Conservation (phyloP, 2,329 filamentous ascomycete genomes). For the Pseudocercospora macadamiae region DNA sequence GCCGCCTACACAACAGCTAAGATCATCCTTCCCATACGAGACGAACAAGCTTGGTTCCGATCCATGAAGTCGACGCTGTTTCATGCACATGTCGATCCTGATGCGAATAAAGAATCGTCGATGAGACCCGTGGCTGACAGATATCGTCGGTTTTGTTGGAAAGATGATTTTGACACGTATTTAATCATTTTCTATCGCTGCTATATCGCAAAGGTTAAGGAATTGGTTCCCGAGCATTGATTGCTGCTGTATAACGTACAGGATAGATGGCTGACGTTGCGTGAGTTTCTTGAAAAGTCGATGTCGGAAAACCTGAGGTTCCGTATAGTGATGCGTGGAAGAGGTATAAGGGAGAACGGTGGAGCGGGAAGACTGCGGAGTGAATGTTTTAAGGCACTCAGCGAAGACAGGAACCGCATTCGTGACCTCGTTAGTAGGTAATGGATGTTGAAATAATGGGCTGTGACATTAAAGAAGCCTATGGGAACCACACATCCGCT, state of each 20-base stretch:
- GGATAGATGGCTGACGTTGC: not conserved
- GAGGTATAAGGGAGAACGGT: not conserved
- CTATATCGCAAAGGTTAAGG: not conserved
- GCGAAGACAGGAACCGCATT: too few species aligned
- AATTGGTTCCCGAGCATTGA: not conserved
- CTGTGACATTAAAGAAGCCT: too few species aligned
- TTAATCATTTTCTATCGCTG: not conserved
- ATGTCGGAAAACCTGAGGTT: not conserved
- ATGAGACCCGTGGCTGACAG: not conserved
- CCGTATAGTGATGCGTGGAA: not conserved
- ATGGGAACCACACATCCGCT: too few species aligned
- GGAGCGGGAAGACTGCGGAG: too few species aligned
- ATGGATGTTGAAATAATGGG: too few species aligned
- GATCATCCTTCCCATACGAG: not conserved
- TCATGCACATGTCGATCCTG: not conserved
- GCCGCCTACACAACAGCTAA: not conserved
- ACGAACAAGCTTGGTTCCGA: too few species aligned
- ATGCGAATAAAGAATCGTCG: not conserved
- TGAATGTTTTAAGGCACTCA: too few species aligned
- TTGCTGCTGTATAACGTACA: not conserved
- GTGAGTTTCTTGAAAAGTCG: not conserved
- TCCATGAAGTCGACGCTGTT: not conserved
- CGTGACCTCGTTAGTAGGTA: too few species aligned
- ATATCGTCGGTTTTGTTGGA: not conserved
- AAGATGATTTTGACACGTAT: not conserved